These are phyloP conservation scores for Hanseniaspora vineae DNA, from an alignment of 805 yeast genomes.

Conservation along the genomic window DNA sequence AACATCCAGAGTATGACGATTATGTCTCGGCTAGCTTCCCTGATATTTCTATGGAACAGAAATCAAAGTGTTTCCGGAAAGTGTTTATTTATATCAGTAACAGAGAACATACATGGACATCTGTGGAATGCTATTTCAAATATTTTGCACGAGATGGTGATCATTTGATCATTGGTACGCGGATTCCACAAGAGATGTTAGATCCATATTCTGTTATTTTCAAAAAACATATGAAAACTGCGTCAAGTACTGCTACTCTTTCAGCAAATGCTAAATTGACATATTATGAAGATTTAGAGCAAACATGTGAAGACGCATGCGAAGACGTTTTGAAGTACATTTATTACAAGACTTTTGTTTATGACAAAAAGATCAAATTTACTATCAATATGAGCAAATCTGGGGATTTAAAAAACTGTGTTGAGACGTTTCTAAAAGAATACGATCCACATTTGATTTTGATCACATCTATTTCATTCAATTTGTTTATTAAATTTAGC, in stretches of 20 bases:
- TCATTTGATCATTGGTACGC: constrained; percentile 43
- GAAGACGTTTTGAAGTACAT: constrained; percentile 4
- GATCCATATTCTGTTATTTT: constrained; percentile 1
- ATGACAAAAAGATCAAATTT: constrained; percentile 16
- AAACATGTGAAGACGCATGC: constrained; percentile 2
- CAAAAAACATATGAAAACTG: constrained; percentile 12
- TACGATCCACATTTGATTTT: constrained; percentile 21
- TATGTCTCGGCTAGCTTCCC: background rate
- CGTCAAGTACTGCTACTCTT: constrained; percentile 5
- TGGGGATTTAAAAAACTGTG: constrained; percentile 13
- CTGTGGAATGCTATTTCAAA: constrained; percentile 54
- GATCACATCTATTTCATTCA: constrained; percentile 23
- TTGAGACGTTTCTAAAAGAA: constrained; percentile 14
- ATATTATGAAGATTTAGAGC: background rate
- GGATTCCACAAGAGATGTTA: constrained; percentile 24
- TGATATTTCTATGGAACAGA: background rate
- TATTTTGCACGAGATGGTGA: constrained; percentile 50
- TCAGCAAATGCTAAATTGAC: background rate
- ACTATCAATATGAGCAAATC: constrained; percentile 21
- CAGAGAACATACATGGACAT: constrained; percentile 61
- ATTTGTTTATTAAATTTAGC: constrained; percentile 23
- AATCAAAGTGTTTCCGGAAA: constrained; percentile 23
- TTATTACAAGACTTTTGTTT: constrained; percentile 1
- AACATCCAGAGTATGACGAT: background rate
- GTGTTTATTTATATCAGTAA: constrained; percentile 53